Base-by-base conservation (phyloP, 2,329 filamentous ascomycete genomes). In the Nectriaceae sp. region DNA sequence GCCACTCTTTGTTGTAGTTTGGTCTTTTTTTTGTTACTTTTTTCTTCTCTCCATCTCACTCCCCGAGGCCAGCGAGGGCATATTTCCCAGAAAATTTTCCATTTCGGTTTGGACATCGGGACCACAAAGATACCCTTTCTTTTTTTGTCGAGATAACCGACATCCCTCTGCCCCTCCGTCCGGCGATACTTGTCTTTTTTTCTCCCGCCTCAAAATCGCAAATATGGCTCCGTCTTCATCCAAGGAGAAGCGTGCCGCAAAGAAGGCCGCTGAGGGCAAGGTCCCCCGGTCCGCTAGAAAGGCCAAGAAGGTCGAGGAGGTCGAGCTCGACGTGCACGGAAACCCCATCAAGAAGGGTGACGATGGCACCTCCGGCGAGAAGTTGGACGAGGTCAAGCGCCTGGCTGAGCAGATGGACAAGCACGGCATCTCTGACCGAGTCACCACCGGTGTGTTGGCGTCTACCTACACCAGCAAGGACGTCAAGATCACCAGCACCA, bases 371-470 rank as follows among this genome's bases (percentile, higher is more conserved):
- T 79, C 84, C 51, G 81, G 78, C 62, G 83, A 85, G 61, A 90
- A 93, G 77, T 74, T 87, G 71, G 85, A 88, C 60, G 87, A 88
- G 68, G 86, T 97, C 57, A 88, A 91, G 77, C 91, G 91, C 70
- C 82, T 99, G 60, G 86, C 89, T 38, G 80, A 92, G 46, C 95
- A 99, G 77, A 88, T 96, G 82, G 94, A 99, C 76, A 89, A 96
- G 76, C 84, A 96, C 70, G 94, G 94, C 66, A 81, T 99, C 58
- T 97, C 94, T 13, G 94, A 99, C 75, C 89, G 94, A 72, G 94
- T 99, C 71, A 99, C 95, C 53, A 99, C 94, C 52, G 94, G 94
- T 83, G 94, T 99, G 47, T 79, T 99, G 54, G 81, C 92, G 31
- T 99, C 94, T 38, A 84, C 93, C 56, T 74, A 82, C 56, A 80